Conservation (phyloP, 306 rosid species). For the Gynostemma pentaphyllum region DNA sequence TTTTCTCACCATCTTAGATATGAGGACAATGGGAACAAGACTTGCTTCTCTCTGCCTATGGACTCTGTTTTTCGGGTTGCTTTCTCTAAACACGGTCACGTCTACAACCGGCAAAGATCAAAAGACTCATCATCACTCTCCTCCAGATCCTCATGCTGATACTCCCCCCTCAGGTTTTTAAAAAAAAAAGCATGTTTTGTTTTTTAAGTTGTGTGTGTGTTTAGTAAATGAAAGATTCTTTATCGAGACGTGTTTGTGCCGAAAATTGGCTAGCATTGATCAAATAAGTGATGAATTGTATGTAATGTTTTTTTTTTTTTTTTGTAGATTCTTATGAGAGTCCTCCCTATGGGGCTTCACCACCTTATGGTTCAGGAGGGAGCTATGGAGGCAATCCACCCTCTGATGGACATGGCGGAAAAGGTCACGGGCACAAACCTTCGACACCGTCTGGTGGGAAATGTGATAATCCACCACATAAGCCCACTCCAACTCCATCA, state of each 20-base stretch:
- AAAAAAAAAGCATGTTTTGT: too few relatives aligned
- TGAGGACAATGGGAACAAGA: conserved; percentile 26
- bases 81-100: conserved; percentile 40
- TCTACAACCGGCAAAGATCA: conserved; percentile 46
- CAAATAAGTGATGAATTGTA: not conserved
- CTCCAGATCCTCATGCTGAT: conserved; percentile 54
- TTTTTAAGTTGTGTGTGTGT: too few relatives aligned
- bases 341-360: conserved; percentile 26
- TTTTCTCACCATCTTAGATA: conserved; percentile 9
- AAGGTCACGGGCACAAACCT: not conserved
- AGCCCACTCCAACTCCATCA: conserved; percentile 3
- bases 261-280: not conserved
- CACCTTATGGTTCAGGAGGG: conserved; percentile 30
- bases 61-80: conserved; percentile 32
- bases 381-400: conserved; percentile 22
- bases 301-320: not conserved
- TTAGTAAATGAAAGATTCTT: not conserved
- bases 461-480: conserved; percentile 3
- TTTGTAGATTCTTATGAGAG: conserved; percentile 27
- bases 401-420: conserved; percentile 12
- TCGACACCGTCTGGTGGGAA: conserved; percentile 1
- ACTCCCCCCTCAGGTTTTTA: conserved; percentile 47
- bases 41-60: conserved; percentile 29
- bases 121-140: conserved; percentile 52
- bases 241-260: not conserved